Evolutionary conservation across 2,329 filamentous ascomycete species (phyloP).

Genomic region (Colletotrichum sp.): DNA sequence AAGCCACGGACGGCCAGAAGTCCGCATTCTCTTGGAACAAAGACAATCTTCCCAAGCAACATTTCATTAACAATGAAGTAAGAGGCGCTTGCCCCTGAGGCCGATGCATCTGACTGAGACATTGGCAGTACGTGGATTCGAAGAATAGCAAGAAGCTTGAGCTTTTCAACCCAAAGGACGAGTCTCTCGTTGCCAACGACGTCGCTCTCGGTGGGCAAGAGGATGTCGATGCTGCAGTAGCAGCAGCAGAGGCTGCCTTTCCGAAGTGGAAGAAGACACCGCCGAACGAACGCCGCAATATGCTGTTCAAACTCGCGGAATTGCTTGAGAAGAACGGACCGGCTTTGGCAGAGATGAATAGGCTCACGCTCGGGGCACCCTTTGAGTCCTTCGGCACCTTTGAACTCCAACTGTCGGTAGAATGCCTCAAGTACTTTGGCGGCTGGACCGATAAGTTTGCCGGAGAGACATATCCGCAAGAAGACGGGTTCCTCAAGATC

Average conservation of each 20-base stretch:
- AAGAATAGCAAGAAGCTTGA: constrained; percentile 49
- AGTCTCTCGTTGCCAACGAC: constrained; percentile 52
- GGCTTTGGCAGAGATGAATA: constrained; percentile 41
- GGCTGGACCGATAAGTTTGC: constrained; percentile 28
- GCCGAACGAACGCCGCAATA: constrained; percentile 38
- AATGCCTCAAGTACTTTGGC: constrained; percentile 41
- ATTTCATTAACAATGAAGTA: constrained; percentile 44
- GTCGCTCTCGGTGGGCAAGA: constrained; percentile 48
- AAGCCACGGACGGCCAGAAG: background rate
- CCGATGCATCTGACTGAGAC: background rate
- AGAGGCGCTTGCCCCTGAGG: background rate
- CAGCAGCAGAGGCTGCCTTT: constrained; percentile 52
- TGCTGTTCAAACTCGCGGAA: constrained; percentile 48
- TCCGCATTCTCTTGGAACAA: constrained; percentile 29
- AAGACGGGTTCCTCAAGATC: constrained; percentile 48
- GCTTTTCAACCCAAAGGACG: constrained; percentile 54
- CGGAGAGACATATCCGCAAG: constrained; percentile 31
- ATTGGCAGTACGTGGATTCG: constrained; percentile 41
- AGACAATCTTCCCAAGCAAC: constrained; percentile 37
- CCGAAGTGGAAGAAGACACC: constrained; percentile 43
- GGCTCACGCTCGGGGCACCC: constrained; percentile 51
- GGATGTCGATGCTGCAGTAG: constrained; percentile 53
- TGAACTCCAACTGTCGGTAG: constrained; percentile 38
- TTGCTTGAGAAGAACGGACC: constrained; percentile 42
- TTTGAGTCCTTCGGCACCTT: constrained; percentile 47